Conservation (phyloP, 345 rosid genomes). For the Eucalyptus globulus region DNA sequence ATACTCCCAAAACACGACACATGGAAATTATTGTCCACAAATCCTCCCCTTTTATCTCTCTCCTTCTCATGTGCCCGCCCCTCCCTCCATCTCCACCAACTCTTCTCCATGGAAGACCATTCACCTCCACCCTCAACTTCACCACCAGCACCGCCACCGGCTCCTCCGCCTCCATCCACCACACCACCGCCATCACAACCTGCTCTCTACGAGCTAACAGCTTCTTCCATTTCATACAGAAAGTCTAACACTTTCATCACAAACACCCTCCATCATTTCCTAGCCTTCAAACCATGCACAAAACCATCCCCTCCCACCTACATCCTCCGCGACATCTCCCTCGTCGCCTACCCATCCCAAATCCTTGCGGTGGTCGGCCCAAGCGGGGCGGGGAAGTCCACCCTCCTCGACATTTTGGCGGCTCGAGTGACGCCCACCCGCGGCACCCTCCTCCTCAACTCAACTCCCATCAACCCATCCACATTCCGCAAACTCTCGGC, state of each 20-base stretch:
- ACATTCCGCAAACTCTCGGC: conserved; percentile 76
- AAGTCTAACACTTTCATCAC: conserved; percentile 23
- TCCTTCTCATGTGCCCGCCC: neutral
- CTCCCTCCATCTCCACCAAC: neutral
- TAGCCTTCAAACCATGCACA: conserved; percentile 24
- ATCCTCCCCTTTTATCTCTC: neutral
- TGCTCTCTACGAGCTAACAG: conserved; percentile 37
- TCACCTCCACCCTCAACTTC: conserved; percentile 3
- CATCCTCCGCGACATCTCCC: conserved; percentile 57
- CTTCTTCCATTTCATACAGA: conserved; percentile 57
- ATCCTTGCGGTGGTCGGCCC: conserved; percentile 97
- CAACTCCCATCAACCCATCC: conserved; percentile 64
- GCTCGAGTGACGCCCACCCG: conserved; percentile 67
- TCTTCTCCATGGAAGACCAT: conserved; percentile 24
- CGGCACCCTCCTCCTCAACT: conserved; percentile 62
- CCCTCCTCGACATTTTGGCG: conserved; percentile 88
- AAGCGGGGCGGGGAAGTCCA: conserved; percentile 93
- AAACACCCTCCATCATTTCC: neutral
- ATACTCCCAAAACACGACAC: neutral
- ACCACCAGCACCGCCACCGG: conserved; percentile 6
- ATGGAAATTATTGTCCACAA: neutral
- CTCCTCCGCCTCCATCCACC: conserved; percentile 15
- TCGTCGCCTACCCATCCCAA: conserved; percentile 70
- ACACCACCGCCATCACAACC: conserved; percentile 9
- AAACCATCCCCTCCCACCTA: conserved; percentile 25